Base-by-base conservation (phyloP, 257 asterid genomes). In the Salvia splendens region DNA sequence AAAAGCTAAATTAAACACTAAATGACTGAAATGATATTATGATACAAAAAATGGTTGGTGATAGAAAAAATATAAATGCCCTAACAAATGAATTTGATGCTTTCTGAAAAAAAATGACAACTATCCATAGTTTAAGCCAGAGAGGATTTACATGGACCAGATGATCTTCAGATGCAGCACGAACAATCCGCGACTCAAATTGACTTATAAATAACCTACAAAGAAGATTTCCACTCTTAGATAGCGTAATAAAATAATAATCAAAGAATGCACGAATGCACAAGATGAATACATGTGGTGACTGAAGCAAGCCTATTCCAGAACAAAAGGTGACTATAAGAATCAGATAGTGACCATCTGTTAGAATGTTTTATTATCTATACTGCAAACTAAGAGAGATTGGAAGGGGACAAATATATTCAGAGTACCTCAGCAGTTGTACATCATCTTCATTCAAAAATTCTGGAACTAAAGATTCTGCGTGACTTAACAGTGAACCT, bases 401-500 rank as follows among this genome's bases (percentile, higher is more conserved):
- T 17, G 3, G 30, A 24, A 24, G 30, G 3, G 30, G 30, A 24
- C 30, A 24, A 24, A 1, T 67, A 40, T 14, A 11, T 46, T 40
- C 12, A 69, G 49, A 76, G 81, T 75, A 94, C 99, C 99, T 91
- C 58, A 94, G 73, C 61, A 94, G 96, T 74, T 87, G 95, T 68
- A 91, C 88, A 73, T 91, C 99, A 24, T 94, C 99, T 41, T 91
- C 98, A 43, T 85, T 94, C 45, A 94, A 78, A 77, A 81, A 87
- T 71, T 86, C 69, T 33, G 99, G 99, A 70, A 84, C 81, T 62
- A 94, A 83, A 71, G 96, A 85, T 77, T 88, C 93, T 11, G 96
- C 98, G 61, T 94, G 97, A 78, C 95, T 87, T 82, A 94, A 76
- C 77, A 94, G 81, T 58, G 95, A 94, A 79, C 92, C 99, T 91